A percentile compares a stretch with the other conserved stretches of the same genome.
Evolutionary conservation across 2,329 filamentous ascomycete species (phyloP).

Genomic region (Exophiala sideris): DNA sequence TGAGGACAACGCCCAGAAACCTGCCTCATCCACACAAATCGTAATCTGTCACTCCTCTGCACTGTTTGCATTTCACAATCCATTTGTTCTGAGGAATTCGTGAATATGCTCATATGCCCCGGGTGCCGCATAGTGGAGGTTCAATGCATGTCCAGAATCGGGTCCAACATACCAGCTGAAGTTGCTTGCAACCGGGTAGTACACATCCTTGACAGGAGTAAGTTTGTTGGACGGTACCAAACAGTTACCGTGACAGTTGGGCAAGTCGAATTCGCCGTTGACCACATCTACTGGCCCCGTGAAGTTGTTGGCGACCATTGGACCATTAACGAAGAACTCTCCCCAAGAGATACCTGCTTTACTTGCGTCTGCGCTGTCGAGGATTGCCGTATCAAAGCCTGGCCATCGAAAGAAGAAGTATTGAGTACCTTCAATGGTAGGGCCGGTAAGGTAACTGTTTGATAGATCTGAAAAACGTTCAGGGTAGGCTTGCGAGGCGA

Average conservation of each 20-base stretch:
- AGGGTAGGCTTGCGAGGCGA: neutral
- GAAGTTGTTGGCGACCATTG: neutral
- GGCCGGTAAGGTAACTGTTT: conserved; percentile 17
- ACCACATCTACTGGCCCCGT: conserved; percentile 4
- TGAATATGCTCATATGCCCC: conserved; percentile 9
- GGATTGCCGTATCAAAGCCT: conserved; percentile 2
- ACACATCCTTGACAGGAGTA: neutral
- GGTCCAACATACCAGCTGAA: conserved; percentile 2
- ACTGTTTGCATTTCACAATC: conserved; percentile 3
- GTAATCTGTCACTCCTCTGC: neutral
- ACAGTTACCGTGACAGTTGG: conserved; percentile 10
- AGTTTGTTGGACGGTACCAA: conserved; percentile 2
- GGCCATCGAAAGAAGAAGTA: conserved; percentile 6
- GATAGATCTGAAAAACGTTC: conserved; percentile 5
- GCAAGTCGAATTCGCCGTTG: conserved; percentile 2
- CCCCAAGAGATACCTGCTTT: neutral
- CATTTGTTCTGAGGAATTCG: conserved; percentile 3
- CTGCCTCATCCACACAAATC: no score
- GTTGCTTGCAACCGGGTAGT: conserved; percentile 1
- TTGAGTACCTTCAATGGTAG: conserved; percentile 4
- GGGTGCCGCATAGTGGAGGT: conserved; percentile 2
- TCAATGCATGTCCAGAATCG: conserved; percentile 3
- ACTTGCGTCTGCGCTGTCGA: neutral
- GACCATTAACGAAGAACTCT: neutral
- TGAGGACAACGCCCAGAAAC: no score